phyloP scores from a whole-genome alignment of 805 yeast genomes.

The Hyphopichia homilentoma region DNA sequence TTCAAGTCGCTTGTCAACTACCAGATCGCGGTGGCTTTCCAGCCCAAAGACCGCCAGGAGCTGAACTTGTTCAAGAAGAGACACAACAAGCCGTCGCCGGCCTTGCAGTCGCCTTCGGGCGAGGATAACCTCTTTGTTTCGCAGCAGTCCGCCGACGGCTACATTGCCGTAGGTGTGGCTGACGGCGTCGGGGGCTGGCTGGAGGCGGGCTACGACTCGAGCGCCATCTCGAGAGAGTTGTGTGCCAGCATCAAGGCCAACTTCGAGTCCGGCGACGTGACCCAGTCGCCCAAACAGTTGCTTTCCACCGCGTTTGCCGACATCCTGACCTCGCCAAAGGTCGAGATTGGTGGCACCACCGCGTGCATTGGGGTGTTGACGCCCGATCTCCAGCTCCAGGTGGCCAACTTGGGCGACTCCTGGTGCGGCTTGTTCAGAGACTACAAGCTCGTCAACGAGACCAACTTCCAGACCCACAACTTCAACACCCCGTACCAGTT shows the following conservation, averaged over 20 bases:
- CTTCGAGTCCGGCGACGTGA: conserved; percentile 22
- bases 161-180: conserved; percentile 71
- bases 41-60: conserved; percentile 64
- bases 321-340: conserved; percentile 52
- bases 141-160: conserved; percentile 30
- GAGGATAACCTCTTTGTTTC: conserved; percentile 71
- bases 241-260: conserved; percentile 50
- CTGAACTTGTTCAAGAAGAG: conserved; percentile 40
- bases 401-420: conserved; percentile 90
- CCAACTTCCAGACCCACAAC: conserved; percentile 76
- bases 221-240: conserved; percentile 79
- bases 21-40: conserved; percentile 64
- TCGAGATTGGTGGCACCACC: conserved; percentile 90
- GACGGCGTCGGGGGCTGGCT: conserved; percentile 99
- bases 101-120: conserved; percentile 56
- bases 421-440: conserved; percentile 86
- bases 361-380: conserved; percentile 78
- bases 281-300: conserved; percentile 45
- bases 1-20: conserved; percentile 33
- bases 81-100: conserved; percentile 29
- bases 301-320: conserved; percentile 54
- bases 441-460: conserved; percentile 56
- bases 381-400: conserved; percentile 51
- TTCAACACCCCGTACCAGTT: conserved; percentile 92
- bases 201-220: conserved; percentile 84